A percentile compares a stretch with the other conserved stretches of the same genome.
phyloP scores from a whole-genome alignment of 2,329 filamentous ascomycete genomes.

The Plectosphaerella cucumerina region DNA sequence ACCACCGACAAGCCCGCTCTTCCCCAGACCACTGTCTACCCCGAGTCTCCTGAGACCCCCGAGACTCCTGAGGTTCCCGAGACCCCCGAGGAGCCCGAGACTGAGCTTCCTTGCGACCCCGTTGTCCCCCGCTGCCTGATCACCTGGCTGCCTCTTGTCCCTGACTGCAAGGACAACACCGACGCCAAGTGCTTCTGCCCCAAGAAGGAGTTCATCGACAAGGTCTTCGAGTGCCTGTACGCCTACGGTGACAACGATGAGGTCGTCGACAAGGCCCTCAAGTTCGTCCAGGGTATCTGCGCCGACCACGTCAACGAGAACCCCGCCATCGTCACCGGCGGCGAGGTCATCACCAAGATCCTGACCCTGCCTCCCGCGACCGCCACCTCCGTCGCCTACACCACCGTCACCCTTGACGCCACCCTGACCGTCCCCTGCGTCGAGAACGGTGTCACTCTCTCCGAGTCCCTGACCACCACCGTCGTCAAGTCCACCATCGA shows the following conservation, averaged over 20 bases:
- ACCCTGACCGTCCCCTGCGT: slow-evolving; percentile 47
- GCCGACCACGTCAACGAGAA: slow-evolving; percentile 69
- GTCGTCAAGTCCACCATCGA: slow-evolving; percentile 47
- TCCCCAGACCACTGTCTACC: not conserved
- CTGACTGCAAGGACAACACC: slow-evolving; percentile 75
- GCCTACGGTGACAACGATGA: slow-evolving; percentile 66
- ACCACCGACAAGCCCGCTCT: slow-evolving; percentile 9
- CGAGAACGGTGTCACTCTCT: slow-evolving; percentile 42
- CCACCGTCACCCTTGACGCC: slow-evolving; percentile 44
- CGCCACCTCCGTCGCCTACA: slow-evolving; percentile 43
- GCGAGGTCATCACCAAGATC: slow-evolving; percentile 60
- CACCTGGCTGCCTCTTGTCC: slow-evolving; percentile 73
- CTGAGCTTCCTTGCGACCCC: slow-evolving; percentile 56
- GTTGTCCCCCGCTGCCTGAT: slow-evolving; percentile 86
- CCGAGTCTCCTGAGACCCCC: slow-evolving; percentile 11
- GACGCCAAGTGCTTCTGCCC: slow-evolving; percentile 86
- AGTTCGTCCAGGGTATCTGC: slow-evolving; percentile 90
- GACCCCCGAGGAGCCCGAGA: slow-evolving; percentile 10
- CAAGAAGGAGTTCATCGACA: slow-evolving; percentile 67
- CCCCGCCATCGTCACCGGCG: slow-evolving; percentile 78
- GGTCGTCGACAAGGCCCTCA: slow-evolving; percentile 66
- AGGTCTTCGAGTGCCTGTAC: slow-evolving; percentile 77
- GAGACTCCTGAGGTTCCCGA: slow-evolving; percentile 4
- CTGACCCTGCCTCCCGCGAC: slow-evolving; percentile 49
- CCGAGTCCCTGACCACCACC: slow-evolving; percentile 40